These are phyloP conservation scores for Aureoboletus auriporus DNA, from an alignment of 768 basidiomycete species.

Conservation along the genomic window DNA sequence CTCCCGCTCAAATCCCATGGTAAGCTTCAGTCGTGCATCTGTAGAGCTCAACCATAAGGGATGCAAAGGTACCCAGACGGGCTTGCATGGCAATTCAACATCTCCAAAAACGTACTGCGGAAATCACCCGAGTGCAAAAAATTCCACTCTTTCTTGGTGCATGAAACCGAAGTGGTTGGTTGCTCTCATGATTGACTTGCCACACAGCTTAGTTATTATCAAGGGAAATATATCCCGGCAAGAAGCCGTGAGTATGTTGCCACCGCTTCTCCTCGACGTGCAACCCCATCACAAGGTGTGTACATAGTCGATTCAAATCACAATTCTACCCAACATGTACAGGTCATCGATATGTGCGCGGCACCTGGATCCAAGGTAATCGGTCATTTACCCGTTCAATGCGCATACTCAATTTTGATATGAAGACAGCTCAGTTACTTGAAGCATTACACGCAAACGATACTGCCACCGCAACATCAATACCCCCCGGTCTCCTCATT, in stretches of 20 bases:
- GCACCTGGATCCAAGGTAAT: constrained; percentile 93
- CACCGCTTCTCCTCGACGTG: constrained; percentile 92
- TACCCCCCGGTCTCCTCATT: constrained; percentile 81
- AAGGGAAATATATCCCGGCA: constrained; percentile 95
- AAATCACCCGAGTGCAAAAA: constrained; percentile 88
- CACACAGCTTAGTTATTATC: not conserved
- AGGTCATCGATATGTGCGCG: constrained; percentile 97
- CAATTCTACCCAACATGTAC: not conserved
- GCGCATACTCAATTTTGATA: not conserved
- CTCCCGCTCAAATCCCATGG: constrained; percentile 87
- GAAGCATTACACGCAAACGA: constrained; percentile 89
- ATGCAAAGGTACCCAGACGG: constrained; percentile 81
- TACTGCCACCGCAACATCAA: constrained; percentile 55
- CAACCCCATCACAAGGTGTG: constrained; percentile 80
- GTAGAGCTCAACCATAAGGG: not conserved
- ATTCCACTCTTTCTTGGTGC: constrained; percentile 95
- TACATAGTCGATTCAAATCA: constrained; percentile 6
- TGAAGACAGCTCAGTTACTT: constrained; percentile 88
- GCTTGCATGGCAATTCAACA: constrained; percentile 96
- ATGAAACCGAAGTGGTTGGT: constrained; percentile 94
- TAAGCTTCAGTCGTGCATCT: constrained; percentile 27
- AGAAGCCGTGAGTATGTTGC: constrained; percentile 99
- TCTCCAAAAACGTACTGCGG: constrained; percentile 82
- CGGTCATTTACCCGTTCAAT: not conserved
- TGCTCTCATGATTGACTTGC: not conserved